Evolutionary conservation across 139 green algal species (phyloP), one percentile per base, ranked within the genome.

Genomic region (Coelastrella sp.): DNA sequence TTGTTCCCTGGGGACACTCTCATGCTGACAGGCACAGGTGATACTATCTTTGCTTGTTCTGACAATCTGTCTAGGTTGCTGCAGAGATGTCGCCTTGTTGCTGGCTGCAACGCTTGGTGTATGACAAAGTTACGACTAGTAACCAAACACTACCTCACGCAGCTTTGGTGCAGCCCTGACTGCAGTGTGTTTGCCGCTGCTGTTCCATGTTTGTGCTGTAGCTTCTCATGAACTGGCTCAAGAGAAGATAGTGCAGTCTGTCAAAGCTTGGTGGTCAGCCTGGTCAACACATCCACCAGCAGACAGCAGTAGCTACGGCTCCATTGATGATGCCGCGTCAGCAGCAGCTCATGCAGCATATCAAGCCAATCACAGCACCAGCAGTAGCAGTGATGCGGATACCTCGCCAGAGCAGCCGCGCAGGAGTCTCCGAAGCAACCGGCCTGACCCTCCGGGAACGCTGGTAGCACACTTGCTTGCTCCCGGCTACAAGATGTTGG

Each of bases 221-320:
- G 83, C 64, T 22, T 56, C 66, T 10, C 68, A 88, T 58, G 56
- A 66, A 14, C 14, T 73, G 13, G 68, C 66, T 32, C 7, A 5
- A 19, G 54, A 60, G 54, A 76, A 80, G 56, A 88, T 88, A 32
- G 32, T 71, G 16, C 22, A 88, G 47, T 17, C 83, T 16, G 14
- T 88, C 47, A 80, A 54, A 14, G 16, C n/a, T 7, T 88, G 66
- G 83, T 88, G 83, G 83, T 56, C 61, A 54, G 83, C 83, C 2
- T 88, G 83, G 83, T 66, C 54, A 23, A 47, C 77, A 4, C 13
- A 20, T 83, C 22, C 22, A 59, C 13, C 77, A 61, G 8, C 77
- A 32, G 22, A 6, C 7, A 78, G 73, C 73, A 78, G 19, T 78
- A 54, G 32, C 32, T 47, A 47, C 32, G 19, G 73, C 73, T 78